Evolutionary conservation across 306 rosid genomes (phyloP), one percentile per base, ranked within the genome.

Genomic region (Datisca glomerata): DNA sequence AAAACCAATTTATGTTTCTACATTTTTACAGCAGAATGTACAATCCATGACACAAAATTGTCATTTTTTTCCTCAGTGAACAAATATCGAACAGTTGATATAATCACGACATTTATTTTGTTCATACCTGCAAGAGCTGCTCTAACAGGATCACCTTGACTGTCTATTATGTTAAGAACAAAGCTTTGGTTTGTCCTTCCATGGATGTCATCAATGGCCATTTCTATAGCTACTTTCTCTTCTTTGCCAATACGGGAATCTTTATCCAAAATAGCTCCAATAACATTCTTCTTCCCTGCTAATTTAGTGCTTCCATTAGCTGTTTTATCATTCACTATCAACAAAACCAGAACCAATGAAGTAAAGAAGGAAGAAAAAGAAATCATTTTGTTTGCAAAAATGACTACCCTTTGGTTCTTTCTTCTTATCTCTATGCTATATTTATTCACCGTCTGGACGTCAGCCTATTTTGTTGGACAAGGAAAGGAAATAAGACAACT

Each of bases 51-150:
- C n/a, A n/a, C n/a, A n/a, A n/a, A n/a, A n/a, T n/a, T n/a, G n/a
- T n/a, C n/a, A n/a, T n/a, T n/a, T n/a, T n/a, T n/a, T n/a, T n/a
- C n/a, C n/a, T n/a, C n/a, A n/a, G n/a, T n/a, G n/a, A n/a, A n/a
- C n/a, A n/a, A n/a, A n/a, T n/a, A n/a, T n/a, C n/a, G n/a, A n/a
- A n/a, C n/a, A n/a, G n/a, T n/a, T n/a, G n/a, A n/a, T n/a, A n/a
- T n/a, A n/a, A n/a, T n/a, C n/a, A n/a, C n/a, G n/a, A n/a, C n/a
- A n/a, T n/a, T n/a, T n/a, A n/a, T n/a, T n/a, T n/a, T n/a, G n/a
- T n/a, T n/a, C n/a, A n/a, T 22, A 64, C 75, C 70, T 52, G 72
- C 67, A 25, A 64, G 52, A 29, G 72, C 55, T 15, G 69, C 65
- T 22, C 37, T 46, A 43, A 37, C 35, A 18, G 78, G 73, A 38